Base-by-base conservation (phyloP, 129 eudicot genomes). In the Centaurea solstitialis region DNA sequence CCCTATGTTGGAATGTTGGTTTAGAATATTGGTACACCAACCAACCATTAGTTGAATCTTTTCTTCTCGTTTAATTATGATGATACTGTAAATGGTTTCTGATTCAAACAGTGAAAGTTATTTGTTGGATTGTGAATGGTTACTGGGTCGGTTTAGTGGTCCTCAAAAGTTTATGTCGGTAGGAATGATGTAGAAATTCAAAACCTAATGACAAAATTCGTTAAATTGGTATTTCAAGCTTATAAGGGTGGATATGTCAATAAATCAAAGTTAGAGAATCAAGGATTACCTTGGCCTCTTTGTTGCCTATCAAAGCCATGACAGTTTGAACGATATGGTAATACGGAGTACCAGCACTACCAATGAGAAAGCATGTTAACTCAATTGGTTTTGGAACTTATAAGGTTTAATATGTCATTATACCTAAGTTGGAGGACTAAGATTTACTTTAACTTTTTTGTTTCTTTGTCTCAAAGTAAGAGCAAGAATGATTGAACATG, bases 1-100 rank as follows among this genome's bases (percentile, higher is more conserved):
- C 72, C 78, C 45, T 28, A 82, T 59, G 68, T 76, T 76, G 78
- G 86, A 82, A 75, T 76, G 77, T 82, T 82, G 77, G 78, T 70
- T 77, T 59, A 65, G 72, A 70, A 76, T 15, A 76, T 38, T 15
- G 76, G 86, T 76, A 57, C 47, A 30, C 76, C 80, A 75, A 75
- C 73, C 41, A 50, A 76, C 18, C 73, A 69, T 37, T 45, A 33
- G 33, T 37, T 53, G n/a, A 11, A 17, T 5, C 9, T 4, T 57
- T 57, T 57, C 65, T 57, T 57, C 9, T 5, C 0, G 22, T 57
- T 57, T 17, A 17, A 57, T 57, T 57, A 57, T 57, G 65, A 53
- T 53, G 9, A 57, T 57, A 57, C 8, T 6, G 22, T 57, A 47
- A 47, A 47, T 47, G 22, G 65, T 9, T 57, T n/a, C 23, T 57